phyloP scores from a whole-genome alignment of 2,329 filamentous ascomycete species.

The Talaromyces sp. region DNA sequence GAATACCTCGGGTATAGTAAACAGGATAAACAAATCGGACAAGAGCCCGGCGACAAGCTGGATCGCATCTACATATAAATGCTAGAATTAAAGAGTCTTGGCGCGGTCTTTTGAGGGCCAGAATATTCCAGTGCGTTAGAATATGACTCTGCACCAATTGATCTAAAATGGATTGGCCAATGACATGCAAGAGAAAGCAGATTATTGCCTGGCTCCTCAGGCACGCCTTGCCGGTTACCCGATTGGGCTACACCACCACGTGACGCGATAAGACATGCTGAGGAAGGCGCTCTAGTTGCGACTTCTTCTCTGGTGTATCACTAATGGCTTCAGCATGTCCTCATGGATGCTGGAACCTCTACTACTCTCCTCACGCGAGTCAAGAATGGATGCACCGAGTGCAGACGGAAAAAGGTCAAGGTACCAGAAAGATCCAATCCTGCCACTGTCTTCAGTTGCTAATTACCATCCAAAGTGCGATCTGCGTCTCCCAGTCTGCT shows the following conservation, averaged over 20 bases:
- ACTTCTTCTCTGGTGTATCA: too few relatives aligned
- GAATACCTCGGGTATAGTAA: background rate
- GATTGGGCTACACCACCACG: background rate
- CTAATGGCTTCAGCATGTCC: too few relatives aligned
- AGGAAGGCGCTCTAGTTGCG: background rate
- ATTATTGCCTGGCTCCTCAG: background rate
- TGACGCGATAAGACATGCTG: background rate
- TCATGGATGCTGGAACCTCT: background rate
- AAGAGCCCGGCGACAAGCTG: background rate
- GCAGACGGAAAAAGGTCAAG: slow-evolving; percentile 25
- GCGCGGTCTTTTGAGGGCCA: too few relatives aligned
- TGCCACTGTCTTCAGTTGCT: background rate
- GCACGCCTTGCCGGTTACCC: background rate
- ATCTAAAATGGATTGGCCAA: background rate
- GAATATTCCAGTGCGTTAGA: too few relatives aligned
- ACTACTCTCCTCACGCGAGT: slow-evolving; percentile 10
- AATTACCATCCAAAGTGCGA: slow-evolving; percentile 17
- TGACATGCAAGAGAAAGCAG: background rate
- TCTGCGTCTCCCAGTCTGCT: slow-evolving; percentile 18
- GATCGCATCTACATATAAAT: background rate
- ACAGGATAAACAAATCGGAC: background rate
- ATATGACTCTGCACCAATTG: background rate
- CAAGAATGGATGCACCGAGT: slow-evolving; percentile 27
- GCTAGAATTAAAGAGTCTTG: background rate
- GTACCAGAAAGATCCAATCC: slow-evolving; percentile 7